Base-by-base conservation (phyloP, 352 stramenopile species). In the Bremia lactucae region DNA sequence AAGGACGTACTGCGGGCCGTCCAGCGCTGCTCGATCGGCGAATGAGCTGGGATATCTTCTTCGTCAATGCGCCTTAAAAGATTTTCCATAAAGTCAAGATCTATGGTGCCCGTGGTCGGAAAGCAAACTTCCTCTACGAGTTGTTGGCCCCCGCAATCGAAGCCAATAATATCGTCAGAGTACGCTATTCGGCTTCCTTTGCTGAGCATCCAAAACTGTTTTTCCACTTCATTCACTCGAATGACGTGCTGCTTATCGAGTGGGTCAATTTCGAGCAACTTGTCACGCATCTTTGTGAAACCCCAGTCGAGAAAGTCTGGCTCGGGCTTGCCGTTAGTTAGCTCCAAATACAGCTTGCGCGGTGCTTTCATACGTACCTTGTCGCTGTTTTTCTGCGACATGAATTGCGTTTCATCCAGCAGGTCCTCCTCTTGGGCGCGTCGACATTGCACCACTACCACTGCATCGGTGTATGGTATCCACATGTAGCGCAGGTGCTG, bases 21-120 rank as follows among this genome's bases (percentile, higher is more conserved):
- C 96, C 96, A 99, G 15, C 96, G 79, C 65, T 99, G 96, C 66
- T 99, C 96, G 49, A 99, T 98, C 0, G 96, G 96, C 24, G 90
- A 77, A 43, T 95, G 94, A 6, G 95, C 94, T 1, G 96, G 88
- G 35, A 99, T 88, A 21, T 83, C 68, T n/a, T 86, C 64, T 0
- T 67, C 62, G 56, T 98, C 85, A 52, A 98, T 97, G 24, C 92
- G 65, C 51, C 77, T 52, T 6, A 98, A 65, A 11, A 98, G 62
- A 16, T 90, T 68, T 49, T 95, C 65, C 61, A 98, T 87, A 49
- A 97, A 98, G 38, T 95, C 72, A 6, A 97, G 80, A 33, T 98
- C 95, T 15, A 76, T 40, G 24, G 59, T 89, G 16, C 54, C 74
- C 36, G 55, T 43, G 54, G 72, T 87, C 21, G 92, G 88, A 38